Evolutionary conservation across 2,329 filamentous ascomycete species (phyloP), one percentile per base, ranked within the genome.

Genomic region (Claviceps quebecensis): DNA sequence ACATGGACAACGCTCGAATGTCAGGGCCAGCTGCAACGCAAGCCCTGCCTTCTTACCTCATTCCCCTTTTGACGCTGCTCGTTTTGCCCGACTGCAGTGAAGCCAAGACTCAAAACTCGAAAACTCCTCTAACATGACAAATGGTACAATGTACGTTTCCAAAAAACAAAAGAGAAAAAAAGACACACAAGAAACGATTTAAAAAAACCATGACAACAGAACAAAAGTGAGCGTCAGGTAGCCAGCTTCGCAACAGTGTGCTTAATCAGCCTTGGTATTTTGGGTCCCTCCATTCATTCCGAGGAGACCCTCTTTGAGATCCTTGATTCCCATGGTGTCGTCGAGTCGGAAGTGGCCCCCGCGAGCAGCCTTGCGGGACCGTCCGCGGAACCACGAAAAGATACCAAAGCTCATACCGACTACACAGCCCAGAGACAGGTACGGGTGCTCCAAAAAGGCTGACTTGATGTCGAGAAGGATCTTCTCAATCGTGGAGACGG

Each of bases 401-500:
- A 67, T 63, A 34, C 72, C 75, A 16, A 84, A 67, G 5, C 73
- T 64, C 50, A 85, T 63, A 39, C 76, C 80, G 17, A 80, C 65
- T 19, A 83, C 67, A 55, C 81, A 74, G 16, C 76, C 77, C 6
- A 79, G 59, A 14, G 74, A 75, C 38, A 84, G 67, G 60, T 74
- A 78, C 1, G 78, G 78, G 59, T 83, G 80, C 55, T 81, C 76
- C 16, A 69, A 63, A 55, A 82, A 79, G 49, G 73, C 73, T 56
- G 74, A 69, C 57, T 77, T 72, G 50, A 84, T 75, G 60, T 83
- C 77, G 57, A 83, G 81, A 68, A 87, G 86, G 54, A 87, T 69
- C 67, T 86, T 84, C 61, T 84, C 78, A 55, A 91, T 70, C 52
- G 76, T 75, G 50, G 80, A 82, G 53, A 86, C 82, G n/a, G 86